phyloP scores from a whole-genome alignment of 345 rosid species.

The Eucalyptus marginata region DNA sequence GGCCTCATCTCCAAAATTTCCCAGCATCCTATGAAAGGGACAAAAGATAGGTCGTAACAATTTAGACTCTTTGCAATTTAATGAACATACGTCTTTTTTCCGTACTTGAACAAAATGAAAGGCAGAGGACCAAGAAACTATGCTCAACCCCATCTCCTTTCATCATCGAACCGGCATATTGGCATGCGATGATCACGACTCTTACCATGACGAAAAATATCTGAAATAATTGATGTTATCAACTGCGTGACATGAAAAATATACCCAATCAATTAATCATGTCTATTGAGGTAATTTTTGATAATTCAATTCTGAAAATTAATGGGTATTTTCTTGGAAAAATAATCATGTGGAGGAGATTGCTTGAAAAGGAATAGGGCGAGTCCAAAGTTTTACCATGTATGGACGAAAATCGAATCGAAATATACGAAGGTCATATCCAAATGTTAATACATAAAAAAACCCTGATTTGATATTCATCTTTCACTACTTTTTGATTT shows the following conservation, averaged over 20 bases:
- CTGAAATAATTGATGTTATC: not conserved
- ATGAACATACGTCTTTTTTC: not conserved
- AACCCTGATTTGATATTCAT: no score
- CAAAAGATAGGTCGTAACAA: not conserved
- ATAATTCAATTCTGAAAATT: not conserved
- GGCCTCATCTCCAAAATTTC: not conserved
- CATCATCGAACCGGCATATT: not conserved
- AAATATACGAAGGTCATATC: not conserved
- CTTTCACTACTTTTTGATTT: no score
- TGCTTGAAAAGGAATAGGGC: not conserved
- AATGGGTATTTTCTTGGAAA: not conserved
- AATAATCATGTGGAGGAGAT: not conserved
- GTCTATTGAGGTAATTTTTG: not conserved
- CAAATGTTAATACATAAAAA: no score
- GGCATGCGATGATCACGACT: not conserved
- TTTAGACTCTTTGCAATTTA: not conserved
- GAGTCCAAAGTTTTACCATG: not conserved
- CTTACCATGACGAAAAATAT: not conserved
- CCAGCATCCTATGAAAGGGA: not conserved
- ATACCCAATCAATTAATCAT: not conserved
- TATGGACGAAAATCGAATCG: not conserved
- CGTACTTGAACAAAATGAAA: not conserved
- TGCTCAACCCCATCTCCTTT: not conserved
- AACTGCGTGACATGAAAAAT: not conserved
- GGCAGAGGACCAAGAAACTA: not conserved